These are phyloP conservation scores for Camelina neglecta DNA, from an alignment of 345 rosid species.

Conservation along the genomic window DNA sequence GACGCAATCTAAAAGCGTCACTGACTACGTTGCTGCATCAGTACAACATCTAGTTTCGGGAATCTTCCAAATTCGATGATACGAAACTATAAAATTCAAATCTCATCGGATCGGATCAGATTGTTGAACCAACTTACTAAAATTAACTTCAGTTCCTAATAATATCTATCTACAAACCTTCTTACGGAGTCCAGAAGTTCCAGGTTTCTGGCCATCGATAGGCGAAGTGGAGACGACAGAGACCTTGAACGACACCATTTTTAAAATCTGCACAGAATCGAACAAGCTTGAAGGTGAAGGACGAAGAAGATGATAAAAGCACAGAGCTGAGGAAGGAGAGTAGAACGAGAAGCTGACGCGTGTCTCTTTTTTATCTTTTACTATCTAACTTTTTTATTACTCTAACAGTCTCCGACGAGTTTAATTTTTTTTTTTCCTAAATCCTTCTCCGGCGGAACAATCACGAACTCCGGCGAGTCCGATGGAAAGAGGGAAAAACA, in stretches of 20 bases:
- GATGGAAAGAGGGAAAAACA: not conserved
- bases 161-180: constrained; percentile 54
- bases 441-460: not conserved
- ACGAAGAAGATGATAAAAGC: not conserved
- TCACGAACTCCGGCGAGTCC: not conserved
- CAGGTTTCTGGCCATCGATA: constrained; percentile 89
- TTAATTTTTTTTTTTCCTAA: too few relatives aligned
- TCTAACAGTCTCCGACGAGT: too few relatives aligned
- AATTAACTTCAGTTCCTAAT: not conserved
- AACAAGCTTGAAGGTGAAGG: not conserved
- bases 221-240: constrained; percentile 65
- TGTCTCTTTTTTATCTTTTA: constrained; percentile 19
- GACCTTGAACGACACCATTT: constrained; percentile 67
- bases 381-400: not conserved
- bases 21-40: not conserved
- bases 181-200: constrained; percentile 97
- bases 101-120: constrained; percentile 1
- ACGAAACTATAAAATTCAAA: not conserved
- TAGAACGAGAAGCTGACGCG: constrained; percentile 31
- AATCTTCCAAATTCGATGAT: not conserved
- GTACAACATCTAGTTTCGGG: not conserved
- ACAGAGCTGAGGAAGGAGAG: not conserved
- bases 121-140: not conserved
- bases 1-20: not conserved
- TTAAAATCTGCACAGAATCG: constrained; percentile 20